These are phyloP conservation scores for Ophiostoma ulmi DNA, from an alignment of 2,329 filamentous ascomycete species.

Conservation along the genomic window DNA sequence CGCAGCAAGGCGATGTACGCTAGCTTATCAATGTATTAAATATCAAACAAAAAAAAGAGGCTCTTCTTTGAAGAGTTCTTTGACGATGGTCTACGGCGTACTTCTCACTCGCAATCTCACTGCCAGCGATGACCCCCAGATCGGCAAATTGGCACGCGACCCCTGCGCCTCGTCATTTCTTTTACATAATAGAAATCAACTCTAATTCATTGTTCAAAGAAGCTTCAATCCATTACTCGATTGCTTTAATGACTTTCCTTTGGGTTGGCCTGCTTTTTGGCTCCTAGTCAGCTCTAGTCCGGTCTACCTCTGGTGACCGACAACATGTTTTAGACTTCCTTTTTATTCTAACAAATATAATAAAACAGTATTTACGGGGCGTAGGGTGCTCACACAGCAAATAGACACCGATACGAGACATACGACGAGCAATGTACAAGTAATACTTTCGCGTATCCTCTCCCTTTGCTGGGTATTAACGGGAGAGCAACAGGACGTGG, in stretches of 20 bases:
- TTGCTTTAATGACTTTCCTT: not conserved
- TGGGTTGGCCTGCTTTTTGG: not conserved
- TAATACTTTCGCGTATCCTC: no score
- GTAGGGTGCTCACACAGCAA: not conserved
- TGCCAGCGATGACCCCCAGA: not conserved
- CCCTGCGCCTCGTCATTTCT: not conserved
- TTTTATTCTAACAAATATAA: not conserved
- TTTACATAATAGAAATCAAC: not conserved
- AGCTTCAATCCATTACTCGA: not conserved
- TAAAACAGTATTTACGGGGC: not conserved
- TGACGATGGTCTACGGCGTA: no score
- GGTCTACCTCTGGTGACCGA: constrained; percentile 2
- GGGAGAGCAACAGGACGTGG: not conserved
- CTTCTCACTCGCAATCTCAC: not conserved
- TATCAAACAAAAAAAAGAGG: not conserved
- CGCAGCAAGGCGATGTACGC: not conserved
- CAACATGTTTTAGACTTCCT: not conserved
- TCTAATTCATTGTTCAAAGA: not conserved
- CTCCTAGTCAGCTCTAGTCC: not conserved
- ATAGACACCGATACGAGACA: not conserved
- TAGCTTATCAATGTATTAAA: not conserved
- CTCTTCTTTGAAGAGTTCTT: not conserved
- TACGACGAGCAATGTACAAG: not conserved
- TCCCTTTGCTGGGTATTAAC: not conserved
- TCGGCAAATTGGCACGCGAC: not conserved